Conservation (phyloP, 2,329 filamentous ascomycete species). For the Nigrospora osmanthi region DNA sequence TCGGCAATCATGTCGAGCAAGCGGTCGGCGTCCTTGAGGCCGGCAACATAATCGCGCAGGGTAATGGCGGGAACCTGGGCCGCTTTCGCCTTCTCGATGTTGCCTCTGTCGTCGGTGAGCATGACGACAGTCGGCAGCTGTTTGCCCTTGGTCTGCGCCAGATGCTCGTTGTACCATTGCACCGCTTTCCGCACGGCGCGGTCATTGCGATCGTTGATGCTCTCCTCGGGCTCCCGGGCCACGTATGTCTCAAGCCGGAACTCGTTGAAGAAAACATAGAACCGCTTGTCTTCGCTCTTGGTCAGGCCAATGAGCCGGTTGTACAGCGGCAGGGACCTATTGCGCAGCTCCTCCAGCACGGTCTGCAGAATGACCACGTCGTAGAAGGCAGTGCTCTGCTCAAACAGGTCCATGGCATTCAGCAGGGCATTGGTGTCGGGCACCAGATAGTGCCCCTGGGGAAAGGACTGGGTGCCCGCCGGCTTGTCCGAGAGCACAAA, state of each 20-base stretch:
- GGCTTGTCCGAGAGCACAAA: constrained; percentile 88
- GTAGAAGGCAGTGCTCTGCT: constrained; percentile 84
- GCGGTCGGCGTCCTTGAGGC: constrained; percentile 74
- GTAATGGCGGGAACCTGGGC: constrained; percentile 66
- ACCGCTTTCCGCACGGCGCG: constrained; percentile 80
- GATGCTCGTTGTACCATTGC: constrained; percentile 83
- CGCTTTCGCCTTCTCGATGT: constrained; percentile 70
- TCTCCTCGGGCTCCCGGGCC: constrained; percentile 65
- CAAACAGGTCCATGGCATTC: constrained; percentile 94
- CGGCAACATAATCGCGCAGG: constrained; percentile 70
- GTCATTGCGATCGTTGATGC: constrained; percentile 95
- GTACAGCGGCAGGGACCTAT: constrained; percentile 88
- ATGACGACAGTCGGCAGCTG: constrained; percentile 75
- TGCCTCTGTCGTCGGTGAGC: constrained; percentile 88
- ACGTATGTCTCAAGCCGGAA: constrained; percentile 91
- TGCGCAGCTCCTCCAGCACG: constrained; percentile 91
- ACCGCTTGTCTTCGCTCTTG: constrained; percentile 93
- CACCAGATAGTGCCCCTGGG: constrained; percentile 85
- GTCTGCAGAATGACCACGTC: constrained; percentile 97
- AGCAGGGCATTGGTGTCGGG: constrained; percentile 95
- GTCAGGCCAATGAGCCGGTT: constrained; percentile 86
- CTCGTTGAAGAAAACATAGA: constrained; percentile 99
- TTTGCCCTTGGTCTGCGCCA: constrained; percentile 55
- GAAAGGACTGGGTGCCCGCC: constrained; percentile 72
- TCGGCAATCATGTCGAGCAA: constrained; percentile 91